Evolutionary conservation across 1,284 basidiomycete genomes (phyloP).

Genomic region (Trichosporon ovoides): DNA sequence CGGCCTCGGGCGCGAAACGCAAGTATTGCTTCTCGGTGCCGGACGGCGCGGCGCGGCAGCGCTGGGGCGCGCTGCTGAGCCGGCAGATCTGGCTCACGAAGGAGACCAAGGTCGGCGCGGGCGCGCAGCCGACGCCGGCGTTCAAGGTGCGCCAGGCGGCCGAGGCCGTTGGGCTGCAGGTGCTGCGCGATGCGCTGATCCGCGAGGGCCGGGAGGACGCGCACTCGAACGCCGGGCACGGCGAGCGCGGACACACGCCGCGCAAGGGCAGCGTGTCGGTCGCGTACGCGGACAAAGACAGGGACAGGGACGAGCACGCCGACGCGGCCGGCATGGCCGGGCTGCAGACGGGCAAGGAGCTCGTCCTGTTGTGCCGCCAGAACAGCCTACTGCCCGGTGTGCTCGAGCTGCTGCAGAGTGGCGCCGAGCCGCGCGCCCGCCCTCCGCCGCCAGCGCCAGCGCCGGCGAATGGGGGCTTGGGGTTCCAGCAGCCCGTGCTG

Average conservation of each 20-base stretch:
- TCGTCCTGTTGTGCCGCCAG: constrained; percentile 47
- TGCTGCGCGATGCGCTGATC: constrained; percentile 76
- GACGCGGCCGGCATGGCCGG: constrained; percentile 2
- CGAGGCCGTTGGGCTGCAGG: constrained; percentile 66
- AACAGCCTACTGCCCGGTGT: constrained; percentile 45
- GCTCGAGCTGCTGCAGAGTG: constrained; percentile 37
- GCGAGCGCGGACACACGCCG: background rate
- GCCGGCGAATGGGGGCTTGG: background rate
- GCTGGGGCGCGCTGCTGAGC: constrained; percentile 67
- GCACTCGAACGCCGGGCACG: background rate
- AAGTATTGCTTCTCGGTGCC: constrained; percentile 90
- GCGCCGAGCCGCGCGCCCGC: background rate
- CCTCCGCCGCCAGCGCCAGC: too few relatives aligned
- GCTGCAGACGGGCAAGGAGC: constrained; percentile 44
- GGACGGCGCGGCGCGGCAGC: constrained; percentile 64
- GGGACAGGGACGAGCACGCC: constrained; percentile 15
- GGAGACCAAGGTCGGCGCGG: constrained; percentile 55
- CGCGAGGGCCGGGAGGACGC: constrained; percentile 6
- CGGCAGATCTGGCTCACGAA: constrained; percentile 65
- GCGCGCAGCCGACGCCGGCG: constrained; percentile 8
- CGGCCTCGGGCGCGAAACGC: constrained; percentile 63
- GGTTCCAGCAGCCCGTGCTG: background rate
- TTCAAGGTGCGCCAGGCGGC: constrained; percentile 55
- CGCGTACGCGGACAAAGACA: constrained; percentile 22
- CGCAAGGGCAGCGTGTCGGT: constrained; percentile 19